Base-by-base conservation (phyloP, 1,139 yeast species). In the Wickerhamomyces sp. region DNA sequence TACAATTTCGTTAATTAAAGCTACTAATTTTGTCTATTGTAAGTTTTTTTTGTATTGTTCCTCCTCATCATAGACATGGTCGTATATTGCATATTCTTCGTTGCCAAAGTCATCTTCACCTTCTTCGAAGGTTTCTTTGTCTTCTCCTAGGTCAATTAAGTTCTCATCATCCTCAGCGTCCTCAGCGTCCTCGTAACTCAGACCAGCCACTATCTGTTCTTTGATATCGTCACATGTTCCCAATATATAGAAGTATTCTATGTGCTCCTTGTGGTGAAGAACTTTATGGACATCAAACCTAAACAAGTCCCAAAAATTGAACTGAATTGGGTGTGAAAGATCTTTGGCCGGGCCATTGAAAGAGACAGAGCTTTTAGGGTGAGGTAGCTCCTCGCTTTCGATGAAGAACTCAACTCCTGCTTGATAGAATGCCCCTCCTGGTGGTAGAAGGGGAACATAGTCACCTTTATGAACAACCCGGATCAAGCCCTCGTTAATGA, bases 401-500 rank as follows among this genome's bases (percentile, higher is more conserved):
- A 80, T 77, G 38, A 54, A 58, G 36, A 77, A 72, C 45, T 75
- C 76, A 32, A 68, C 63, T 0, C 85, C 85, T 7, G 73, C 70
- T 38, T 73, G 78, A 7, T 55, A 51, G 48, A 62, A 74, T 14
- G 64, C 37, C n/a, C 33, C 33, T 2, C 70, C 63, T 7, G 83
- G 81, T 3, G 89, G 89, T 25, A 80, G 59, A 40, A 59, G 54
- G 0, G 88, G 82, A 10, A 81, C 76, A 26, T 71, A 54, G 53
- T 82, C 90, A 25, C 72, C 72, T 31, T 65, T 57, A 55, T 81
- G 87, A 3, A 69, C 69, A 3, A 81, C 75, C 49, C 88, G 61
- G 22, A 76, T 69, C 33, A 56, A 61, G 0, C 78, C 74, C 13
- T 49, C 52, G 3, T 51, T 44, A 20, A 72, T 54, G 8, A 45